phyloP scores from a whole-genome alignment of 2,329 filamentous ascomycete species.

The Colletotrichum trifolii region DNA sequence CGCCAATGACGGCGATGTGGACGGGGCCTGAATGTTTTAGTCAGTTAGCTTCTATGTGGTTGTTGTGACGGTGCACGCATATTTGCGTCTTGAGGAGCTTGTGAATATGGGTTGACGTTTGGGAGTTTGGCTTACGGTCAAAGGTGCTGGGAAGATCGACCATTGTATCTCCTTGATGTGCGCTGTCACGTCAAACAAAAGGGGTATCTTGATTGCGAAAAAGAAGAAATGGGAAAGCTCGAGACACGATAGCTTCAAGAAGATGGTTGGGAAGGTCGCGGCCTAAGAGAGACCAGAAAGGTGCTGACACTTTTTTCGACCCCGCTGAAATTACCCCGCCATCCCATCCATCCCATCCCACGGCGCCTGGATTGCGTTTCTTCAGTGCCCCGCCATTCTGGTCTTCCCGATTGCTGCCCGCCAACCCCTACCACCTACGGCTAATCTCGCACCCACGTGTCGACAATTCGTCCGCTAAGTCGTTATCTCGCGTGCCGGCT shows the following conservation, averaged over 20 bases:
- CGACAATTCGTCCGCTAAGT: background rate
- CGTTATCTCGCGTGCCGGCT: no score
- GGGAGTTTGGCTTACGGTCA: slow-evolving; percentile 58
- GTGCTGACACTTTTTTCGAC: slow-evolving; percentile 28
- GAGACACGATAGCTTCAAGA: slow-evolving; percentile 2
- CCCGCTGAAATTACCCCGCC: slow-evolving; percentile 36
- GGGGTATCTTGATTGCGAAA: background rate
- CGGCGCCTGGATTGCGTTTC: slow-evolving; percentile 20
- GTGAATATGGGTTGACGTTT: background rate
- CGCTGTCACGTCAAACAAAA: background rate
- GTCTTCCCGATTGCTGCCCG: slow-evolving; percentile 9
- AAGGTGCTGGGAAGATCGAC: slow-evolving; percentile 67
- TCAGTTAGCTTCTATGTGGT: slow-evolving; percentile 18
- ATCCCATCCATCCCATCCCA: slow-evolving; percentile 1
- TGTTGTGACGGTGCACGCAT: slow-evolving; percentile 31
- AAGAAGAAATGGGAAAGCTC: background rate
- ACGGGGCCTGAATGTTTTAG: slow-evolving; percentile 66
- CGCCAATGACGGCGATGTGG: slow-evolving; percentile 90
- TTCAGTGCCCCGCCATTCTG: slow-evolving; percentile 33
- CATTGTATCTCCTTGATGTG: slow-evolving; percentile 50
- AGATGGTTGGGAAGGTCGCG: background rate
- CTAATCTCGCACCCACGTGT: slow-evolving; percentile 21
- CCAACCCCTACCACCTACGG: slow-evolving; percentile 10
- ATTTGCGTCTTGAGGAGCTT: slow-evolving; percentile 14
- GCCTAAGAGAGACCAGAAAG: background rate